A percentile compares a stretch with the other conserved stretches of the same genome.
These are phyloP conservation scores for Dothideomycetes sp. DNA, from an alignment of 2,329 filamentous ascomycete genomes.

Conservation along the genomic window DNA sequence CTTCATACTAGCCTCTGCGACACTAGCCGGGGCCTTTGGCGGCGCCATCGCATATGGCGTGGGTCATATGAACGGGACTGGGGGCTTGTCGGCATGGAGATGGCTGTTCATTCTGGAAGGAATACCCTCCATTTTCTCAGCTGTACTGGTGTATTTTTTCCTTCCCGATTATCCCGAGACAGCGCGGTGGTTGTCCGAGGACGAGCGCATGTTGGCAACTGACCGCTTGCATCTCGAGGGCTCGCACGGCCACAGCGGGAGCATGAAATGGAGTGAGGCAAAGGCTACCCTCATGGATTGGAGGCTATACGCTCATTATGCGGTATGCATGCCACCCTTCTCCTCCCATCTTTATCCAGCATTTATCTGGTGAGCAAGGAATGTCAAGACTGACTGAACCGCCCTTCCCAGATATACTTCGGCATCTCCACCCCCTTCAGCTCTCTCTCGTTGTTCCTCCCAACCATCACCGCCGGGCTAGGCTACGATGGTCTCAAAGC, in stretches of 20 bases:
- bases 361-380: no score
- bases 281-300: slow-evolving; percentile 38
- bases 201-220: slow-evolving; percentile 33
- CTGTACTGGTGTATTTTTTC: slow-evolving; percentile 15
- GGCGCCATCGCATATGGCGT: slow-evolving; percentile 44
- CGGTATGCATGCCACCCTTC: no score
- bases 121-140: slow-evolving; percentile 18
- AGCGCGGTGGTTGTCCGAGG: slow-evolving; percentile 19
- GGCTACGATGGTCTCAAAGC: slow-evolving; percentile 44
- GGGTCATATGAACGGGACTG: slow-evolving; percentile 28
- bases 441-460: slow-evolving; percentile 16
- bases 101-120: slow-evolving; percentile 38
- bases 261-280: slow-evolving; percentile 38
- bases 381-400: no score
- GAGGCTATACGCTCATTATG: slow-evolving; percentile 42
- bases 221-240: slow-evolving; percentile 33
- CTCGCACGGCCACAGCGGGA: slow-evolving; percentile 26
- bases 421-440: slow-evolving; percentile 28
- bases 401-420: slow-evolving; percentile 41
- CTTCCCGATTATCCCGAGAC: slow-evolving; percentile 19
- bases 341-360: no score
- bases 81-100: slow-evolving; percentile 31
- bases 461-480: slow-evolving; percentile 54
- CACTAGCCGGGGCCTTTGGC: slow-evolving; percentile 42
- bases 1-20: slow-evolving; percentile 42